A percentile compares a stretch with the other conserved stretches of the same genome.
Conservation (phyloP, 257 asterid species). For the Haberlea rhodopensis region DNA sequence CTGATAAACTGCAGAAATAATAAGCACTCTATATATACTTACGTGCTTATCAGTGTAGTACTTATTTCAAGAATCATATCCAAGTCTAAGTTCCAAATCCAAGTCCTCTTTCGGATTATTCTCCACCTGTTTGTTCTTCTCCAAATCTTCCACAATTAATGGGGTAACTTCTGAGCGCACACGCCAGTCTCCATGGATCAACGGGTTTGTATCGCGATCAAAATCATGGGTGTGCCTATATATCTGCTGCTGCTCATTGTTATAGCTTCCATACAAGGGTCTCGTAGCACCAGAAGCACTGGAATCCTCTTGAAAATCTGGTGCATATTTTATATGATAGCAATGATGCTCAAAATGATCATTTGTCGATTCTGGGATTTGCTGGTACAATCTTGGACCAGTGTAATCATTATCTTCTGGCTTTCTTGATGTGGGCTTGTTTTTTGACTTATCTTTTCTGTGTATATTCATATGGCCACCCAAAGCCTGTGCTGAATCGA, state of each 20-base stretch:
- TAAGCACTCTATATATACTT: background rate
- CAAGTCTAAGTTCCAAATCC: slow-evolving; percentile 90
- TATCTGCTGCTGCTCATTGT: background rate
- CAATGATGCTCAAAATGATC: background rate
- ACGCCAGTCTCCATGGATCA: slow-evolving; percentile 39
- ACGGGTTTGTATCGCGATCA: slow-evolving; percentile 15
- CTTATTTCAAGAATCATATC: slow-evolving; percentile 30
- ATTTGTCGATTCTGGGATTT: slow-evolving; percentile 3
- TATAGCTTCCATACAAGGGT: slow-evolving; percentile 14
- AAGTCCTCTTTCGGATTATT: slow-evolving; percentile 45
- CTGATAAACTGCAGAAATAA: background rate
- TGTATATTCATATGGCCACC: slow-evolving; percentile 93
- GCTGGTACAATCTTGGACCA: slow-evolving; percentile 22
- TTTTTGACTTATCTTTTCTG: slow-evolving; percentile 52
- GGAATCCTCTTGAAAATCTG: slow-evolving; percentile 28
- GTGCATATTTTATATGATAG: slow-evolving; percentile 18
- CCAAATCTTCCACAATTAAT: slow-evolving; percentile 19
- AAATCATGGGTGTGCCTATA: background rate
- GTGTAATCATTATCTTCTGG: slow-evolving; percentile 20
- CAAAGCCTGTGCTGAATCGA: slow-evolving; percentile 83
- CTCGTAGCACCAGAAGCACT: slow-evolving; percentile 9
- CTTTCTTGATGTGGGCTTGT: slow-evolving; percentile 30
- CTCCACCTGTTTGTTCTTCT: slow-evolving; percentile 24
- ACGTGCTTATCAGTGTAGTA: too few species aligned
- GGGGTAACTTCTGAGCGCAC: slow-evolving; percentile 38